These are phyloP conservation scores for Beauveria caledonica DNA, from an alignment of 2,329 filamentous ascomycete species.

Conservation along the genomic window DNA sequence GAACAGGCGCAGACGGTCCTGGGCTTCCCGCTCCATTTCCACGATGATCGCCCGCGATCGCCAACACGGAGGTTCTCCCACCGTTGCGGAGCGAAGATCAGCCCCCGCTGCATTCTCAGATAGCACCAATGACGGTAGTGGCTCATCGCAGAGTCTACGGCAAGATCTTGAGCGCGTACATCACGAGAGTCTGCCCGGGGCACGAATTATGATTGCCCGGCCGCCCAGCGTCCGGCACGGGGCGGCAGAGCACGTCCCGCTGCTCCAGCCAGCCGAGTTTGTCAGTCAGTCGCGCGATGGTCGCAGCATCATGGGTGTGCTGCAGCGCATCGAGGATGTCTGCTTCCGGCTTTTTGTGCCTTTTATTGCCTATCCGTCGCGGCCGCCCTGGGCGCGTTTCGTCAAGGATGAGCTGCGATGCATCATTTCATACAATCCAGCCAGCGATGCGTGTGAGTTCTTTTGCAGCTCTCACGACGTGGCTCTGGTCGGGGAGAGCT, in stretches of 20 bases:
- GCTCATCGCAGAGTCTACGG: background rate
- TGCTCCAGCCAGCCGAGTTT: background rate
- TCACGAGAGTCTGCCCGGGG: background rate
- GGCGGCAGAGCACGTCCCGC: background rate
- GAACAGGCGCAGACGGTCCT: background rate
- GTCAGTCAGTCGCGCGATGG: conserved; percentile 1
- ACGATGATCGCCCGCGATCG: background rate
- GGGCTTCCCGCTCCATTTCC: background rate
- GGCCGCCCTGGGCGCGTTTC: background rate
- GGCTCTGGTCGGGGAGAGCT: background rate
- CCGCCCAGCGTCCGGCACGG: background rate
- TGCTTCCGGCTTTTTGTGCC: background rate
- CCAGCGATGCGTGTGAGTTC: conserved; percentile 1
- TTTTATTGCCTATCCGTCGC: background rate
- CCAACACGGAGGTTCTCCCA: background rate
- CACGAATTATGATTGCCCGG: conserved; percentile 3
- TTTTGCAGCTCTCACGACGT: conserved; percentile 2
- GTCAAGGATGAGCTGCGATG: background rate
- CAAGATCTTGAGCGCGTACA: background rate
- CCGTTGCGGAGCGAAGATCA: background rate
- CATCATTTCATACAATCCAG: background rate
- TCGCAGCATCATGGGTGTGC: background rate
- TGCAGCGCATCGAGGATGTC: conserved; percentile 1
- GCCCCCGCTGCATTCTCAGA: background rate
- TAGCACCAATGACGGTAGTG: background rate